phyloP scores from a whole-genome alignment of 192 early-diverging fungal species.

The Mortierella alpina region DNA sequence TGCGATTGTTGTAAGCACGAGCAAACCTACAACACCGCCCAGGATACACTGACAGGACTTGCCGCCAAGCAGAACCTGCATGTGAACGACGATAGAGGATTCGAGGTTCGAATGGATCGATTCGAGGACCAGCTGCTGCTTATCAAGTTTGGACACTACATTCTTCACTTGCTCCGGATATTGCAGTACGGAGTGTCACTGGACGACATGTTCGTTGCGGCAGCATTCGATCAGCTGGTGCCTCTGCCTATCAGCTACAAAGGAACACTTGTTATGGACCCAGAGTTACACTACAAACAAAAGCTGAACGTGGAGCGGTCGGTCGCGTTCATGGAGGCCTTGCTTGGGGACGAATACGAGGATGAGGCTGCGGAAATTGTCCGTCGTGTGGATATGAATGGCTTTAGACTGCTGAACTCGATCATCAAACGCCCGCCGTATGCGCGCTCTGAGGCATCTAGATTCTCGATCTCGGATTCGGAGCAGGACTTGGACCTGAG shows the following conservation, averaged over 20 bases:
- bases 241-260: conserved; percentile 18
- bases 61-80: conserved; percentile 26
- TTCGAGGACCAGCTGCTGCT: conserved; percentile 38
- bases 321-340: conserved; percentile 39
- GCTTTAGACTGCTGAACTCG: conserved; percentile 29
- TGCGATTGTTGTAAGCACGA: conserved; percentile 43
- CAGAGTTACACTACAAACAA: conserved; percentile 22
- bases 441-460: background rate
- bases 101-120: conserved; percentile 41
- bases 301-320: conserved; percentile 38
- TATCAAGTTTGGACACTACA: conserved; percentile 37
- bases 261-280: conserved; percentile 6
- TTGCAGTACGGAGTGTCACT: conserved; percentile 37
- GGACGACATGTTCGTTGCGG: conserved; percentile 24
- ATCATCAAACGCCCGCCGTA: conserved; percentile 38
- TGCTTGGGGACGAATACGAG: conserved; percentile 35
- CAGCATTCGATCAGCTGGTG: conserved; percentile 34
- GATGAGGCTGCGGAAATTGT: conserved; percentile 23
- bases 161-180: conserved; percentile 44
- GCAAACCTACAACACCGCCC: background rate
- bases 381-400: conserved; percentile 24
- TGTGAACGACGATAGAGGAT: conserved; percentile 16
- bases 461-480: background rate
- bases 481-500: background rate
- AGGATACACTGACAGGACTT: background rate